Base-by-base conservation (phyloP, 129 eudicot species). In the Ambrosia trifida region DNA sequence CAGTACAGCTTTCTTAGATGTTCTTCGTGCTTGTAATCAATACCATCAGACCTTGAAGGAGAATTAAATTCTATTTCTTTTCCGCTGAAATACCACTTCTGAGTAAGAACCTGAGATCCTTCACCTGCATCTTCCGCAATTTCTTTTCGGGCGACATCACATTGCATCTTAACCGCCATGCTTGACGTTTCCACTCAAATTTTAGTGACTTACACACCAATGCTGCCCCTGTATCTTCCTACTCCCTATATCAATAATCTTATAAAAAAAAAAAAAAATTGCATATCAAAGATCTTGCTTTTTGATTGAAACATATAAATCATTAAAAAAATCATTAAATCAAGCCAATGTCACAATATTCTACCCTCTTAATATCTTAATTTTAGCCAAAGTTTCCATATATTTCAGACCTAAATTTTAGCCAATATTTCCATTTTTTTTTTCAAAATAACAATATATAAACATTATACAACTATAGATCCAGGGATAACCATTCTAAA, bases 31-130 rank as follows among this genome's bases (percentile, higher is more conserved):
- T 76, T 73, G 57, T 72, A 72, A 31, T 65, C 62, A 58, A 90
- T 76, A 67, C 94, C 96, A 77, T 90, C 96, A 69, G 71, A 75
- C 78, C 94, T 85, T 53, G 96, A 90, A 69, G 97, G 97, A 68
- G 89, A 79, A 66, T 68, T 30, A 30, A 60, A 57, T 41, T 90
- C 97, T 36, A 90, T 50, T 78, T 90, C 96, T 49, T 90, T 75
- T 71, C 24, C 79, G 70, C 83, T 82, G 84, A 90, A 87, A 76
- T 76, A 83, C 87, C 82, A 83, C 69, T 64, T 79, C 56, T 65
- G 77, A 46, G 79, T 51, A 75, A 20, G 66, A 71, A 50, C 19
- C 19, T 50, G 79, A 13, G 66, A 35, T 28, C 68, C 75, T 70
- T 71, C 83, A 52, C 75, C 63, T 63, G 63, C 68, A 73, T 69